These are phyloP conservation scores for Asterophora lycoperdoides DNA, from an alignment of 768 basidiomycete species.

Conservation along the genomic window DNA sequence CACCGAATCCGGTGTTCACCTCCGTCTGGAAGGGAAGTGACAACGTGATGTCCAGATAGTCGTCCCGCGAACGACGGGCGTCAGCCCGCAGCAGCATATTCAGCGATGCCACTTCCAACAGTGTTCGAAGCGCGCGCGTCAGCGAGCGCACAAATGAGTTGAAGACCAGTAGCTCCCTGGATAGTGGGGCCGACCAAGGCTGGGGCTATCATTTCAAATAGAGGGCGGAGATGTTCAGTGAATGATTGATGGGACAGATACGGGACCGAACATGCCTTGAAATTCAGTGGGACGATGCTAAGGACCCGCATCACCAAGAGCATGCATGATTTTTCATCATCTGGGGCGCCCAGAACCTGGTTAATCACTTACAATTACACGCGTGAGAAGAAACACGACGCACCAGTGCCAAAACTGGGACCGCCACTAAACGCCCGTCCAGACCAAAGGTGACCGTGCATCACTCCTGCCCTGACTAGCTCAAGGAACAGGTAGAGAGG, in stretches of 20 bases:
- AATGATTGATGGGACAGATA: background rate
- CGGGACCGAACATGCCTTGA: conserved; percentile 61
- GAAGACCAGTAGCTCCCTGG: conserved; percentile 95
- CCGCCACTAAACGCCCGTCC: conserved; percentile 88
- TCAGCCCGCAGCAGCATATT: conserved; percentile 92
- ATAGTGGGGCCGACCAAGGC: conserved; percentile 94
- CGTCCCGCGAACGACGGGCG: conserved; percentile 82
- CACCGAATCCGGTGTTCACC: conserved; percentile 97
- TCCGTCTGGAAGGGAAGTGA: conserved; percentile 94
- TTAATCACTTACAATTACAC: conserved; percentile 20
- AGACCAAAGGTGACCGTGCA: conserved; percentile 92
- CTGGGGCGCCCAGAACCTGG: conserved; percentile 38
- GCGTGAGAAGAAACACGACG: conserved; percentile 33
- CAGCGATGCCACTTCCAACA: conserved; percentile 86
- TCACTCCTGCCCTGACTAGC: conserved; percentile 91
- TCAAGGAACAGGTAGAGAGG: conserved; percentile 93
- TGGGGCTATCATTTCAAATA: conserved; percentile 49
- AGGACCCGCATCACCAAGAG: conserved; percentile 94
- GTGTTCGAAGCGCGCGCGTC: conserved; percentile 82
- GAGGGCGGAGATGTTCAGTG: conserved; percentile 1
- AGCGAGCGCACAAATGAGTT: conserved; percentile 95
- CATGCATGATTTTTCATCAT: conserved; percentile 93
- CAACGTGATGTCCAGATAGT: conserved; percentile 86
- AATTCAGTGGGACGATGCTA: conserved; percentile 91
- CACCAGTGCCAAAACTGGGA: conserved; percentile 90